Evolutionary conservation across 2,329 filamentous ascomycete species (phyloP).

Genomic region (Coniochaeta sp.): DNA sequence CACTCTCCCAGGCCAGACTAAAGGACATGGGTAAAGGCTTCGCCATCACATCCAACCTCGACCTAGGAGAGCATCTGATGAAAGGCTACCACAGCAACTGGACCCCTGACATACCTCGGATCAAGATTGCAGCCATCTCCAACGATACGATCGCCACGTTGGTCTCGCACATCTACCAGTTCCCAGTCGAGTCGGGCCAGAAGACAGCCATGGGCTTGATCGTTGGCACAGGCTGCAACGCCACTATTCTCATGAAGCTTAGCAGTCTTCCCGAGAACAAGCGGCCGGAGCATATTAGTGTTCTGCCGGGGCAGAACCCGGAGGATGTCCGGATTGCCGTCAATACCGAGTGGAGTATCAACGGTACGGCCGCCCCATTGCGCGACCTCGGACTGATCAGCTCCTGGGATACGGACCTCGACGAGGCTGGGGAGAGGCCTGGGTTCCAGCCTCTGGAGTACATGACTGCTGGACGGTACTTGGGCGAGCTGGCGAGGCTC

Average conservation of each 20-base stretch:
- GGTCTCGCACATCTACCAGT: slow-evolving; percentile 68
- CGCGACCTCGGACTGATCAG: slow-evolving; percentile 57
- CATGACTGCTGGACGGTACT: slow-evolving; percentile 73
- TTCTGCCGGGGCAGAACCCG: slow-evolving; percentile 36
- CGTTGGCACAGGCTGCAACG: slow-evolving; percentile 75
- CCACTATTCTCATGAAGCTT: slow-evolving; percentile 66
- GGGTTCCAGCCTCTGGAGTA: slow-evolving; percentile 81
- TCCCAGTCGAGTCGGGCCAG: slow-evolving; percentile 51
- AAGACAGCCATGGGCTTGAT: slow-evolving; percentile 74
- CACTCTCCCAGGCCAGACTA: slow-evolving; percentile 54
- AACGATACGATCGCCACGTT: slow-evolving; percentile 78
- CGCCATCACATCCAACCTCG: slow-evolving; percentile 50
- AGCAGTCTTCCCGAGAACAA: slow-evolving; percentile 58
- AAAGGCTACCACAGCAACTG: slow-evolving; percentile 51
- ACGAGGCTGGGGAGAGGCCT: slow-evolving; percentile 58
- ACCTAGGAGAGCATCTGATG: slow-evolving; percentile 52
- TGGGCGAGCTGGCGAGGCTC: slow-evolving; percentile 68
- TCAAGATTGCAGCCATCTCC: slow-evolving; percentile 68
- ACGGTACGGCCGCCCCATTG: slow-evolving; percentile 63
- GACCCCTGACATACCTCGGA: slow-evolving; percentile 46
- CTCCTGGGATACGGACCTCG: slow-evolving; percentile 63
- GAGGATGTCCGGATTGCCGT: slow-evolving; percentile 62
- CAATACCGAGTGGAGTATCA: slow-evolving; percentile 82
- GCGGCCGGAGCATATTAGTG: slow-evolving; percentile 39
- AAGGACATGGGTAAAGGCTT: slow-evolving; percentile 69